Base-by-base conservation (phyloP, 441 rosid species). In the Erodium moschatum region DNA sequence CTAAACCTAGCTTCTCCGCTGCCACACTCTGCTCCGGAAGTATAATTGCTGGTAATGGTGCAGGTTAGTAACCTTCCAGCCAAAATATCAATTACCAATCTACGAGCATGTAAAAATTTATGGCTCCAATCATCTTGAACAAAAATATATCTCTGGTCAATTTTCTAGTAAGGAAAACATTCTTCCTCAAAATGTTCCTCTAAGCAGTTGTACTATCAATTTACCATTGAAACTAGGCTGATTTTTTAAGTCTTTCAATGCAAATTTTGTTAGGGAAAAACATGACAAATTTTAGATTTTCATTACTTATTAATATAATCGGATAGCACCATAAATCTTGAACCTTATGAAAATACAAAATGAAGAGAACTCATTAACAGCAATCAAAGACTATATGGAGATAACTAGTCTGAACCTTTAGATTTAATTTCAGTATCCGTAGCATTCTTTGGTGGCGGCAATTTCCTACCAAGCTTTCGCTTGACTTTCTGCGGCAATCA, bases 11-110 rank as follows among this genome's bases (percentile, higher is more conserved):
- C 80, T 83, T 93, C 62, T 89, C 90, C 0, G 91, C 81, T 9
- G 86, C 96, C 72, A 95, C 78, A 77, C 95, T 92, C 74, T 90
- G 97, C 80, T 91, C 94, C 13, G 95, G 97, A 72, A 95, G 88
- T 74, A 86, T 40, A 76, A 95, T 95, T 0, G 96, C 96, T 90
- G 81, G 75, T 76, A 81, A 74, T 5, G 27, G 56, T 6, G 68
- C 50, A 48, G 29, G 7, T 12, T 5, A 7, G 21, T 21, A 48
- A 38, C 0, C 42, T 1, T 38, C 54, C 44, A 19, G 19, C 62
- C 24, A 54, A 21, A 35, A 42, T 13, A 18, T 31, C 20, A 35
- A 29, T 38, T 27, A 61, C 38, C 65, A 52, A 76, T 20, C 63
- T 11, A 54, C 42, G 27, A 64, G 10, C 18, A 63, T 60, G n/a